Conservation (phyloP, 2,329 filamentous ascomycete species). For the Purpureocillium lavendulum region DNA sequence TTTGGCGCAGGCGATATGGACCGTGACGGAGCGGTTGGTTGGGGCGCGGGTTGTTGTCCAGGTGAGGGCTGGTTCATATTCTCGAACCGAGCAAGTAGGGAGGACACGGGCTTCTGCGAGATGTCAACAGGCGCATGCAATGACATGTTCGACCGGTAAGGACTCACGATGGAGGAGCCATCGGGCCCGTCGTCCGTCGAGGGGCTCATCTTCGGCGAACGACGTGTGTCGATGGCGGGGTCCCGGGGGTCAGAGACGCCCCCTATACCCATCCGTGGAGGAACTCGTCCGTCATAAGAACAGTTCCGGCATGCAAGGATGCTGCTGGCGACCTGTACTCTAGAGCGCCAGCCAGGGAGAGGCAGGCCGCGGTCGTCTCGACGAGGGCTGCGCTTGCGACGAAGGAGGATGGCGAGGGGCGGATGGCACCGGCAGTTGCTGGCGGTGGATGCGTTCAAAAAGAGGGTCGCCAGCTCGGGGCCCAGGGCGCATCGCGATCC, state of each 20-base stretch:
- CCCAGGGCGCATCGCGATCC: too few relatives aligned
- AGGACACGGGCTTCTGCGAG: conserved; percentile 68
- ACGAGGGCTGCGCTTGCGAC: too few relatives aligned
- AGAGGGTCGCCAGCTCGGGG: too few relatives aligned
- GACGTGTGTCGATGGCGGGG: conserved; percentile 13
- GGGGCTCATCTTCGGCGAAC: conserved; percentile 19
- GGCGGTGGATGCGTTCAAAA: too few relatives aligned
- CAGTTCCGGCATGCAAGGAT: neutral
- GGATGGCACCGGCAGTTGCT: too few relatives aligned
- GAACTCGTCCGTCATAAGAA: neutral
- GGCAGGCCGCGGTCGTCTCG: too few relatives aligned
- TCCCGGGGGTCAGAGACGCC: conserved; percentile 3
- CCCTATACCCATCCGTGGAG: conserved; percentile 6
- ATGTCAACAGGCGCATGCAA: conserved; percentile 2
- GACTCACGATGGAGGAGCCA: conserved; percentile 64
- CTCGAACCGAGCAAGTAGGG: conserved; percentile 73
- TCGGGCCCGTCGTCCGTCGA: conserved; percentile 51
- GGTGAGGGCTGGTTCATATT: conserved; percentile 41
- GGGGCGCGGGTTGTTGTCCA: conserved; percentile 10
- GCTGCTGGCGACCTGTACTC: too few relatives aligned
- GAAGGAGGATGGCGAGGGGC: too few relatives aligned
- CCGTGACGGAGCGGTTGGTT: conserved; percentile 18
- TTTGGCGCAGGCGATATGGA: conserved; percentile 32
- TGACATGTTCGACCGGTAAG: neutral
- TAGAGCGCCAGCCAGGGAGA: too few relatives aligned